Conservation (phyloP, 2,329 filamentous ascomycete species). For the Botrytis sinoallii region DNA sequence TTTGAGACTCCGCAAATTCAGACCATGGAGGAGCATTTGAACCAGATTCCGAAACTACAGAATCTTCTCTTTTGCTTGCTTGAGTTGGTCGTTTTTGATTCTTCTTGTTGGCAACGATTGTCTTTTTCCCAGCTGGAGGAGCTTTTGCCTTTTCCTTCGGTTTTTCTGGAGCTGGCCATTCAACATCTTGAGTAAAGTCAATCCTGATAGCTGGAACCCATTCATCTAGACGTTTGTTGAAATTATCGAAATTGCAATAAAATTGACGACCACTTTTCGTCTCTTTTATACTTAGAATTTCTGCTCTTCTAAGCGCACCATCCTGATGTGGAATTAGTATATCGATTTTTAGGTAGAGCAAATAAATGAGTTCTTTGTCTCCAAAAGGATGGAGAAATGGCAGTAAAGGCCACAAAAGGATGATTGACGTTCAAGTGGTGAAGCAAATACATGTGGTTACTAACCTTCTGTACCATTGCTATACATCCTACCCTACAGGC, state of each 20-base stretch:
- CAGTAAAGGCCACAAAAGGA: not conserved
- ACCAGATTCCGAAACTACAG: conserved; percentile 35
- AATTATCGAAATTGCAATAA: conserved; percentile 38
- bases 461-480: conserved; percentile 39
- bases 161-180: conserved; percentile 85
- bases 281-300: conserved; percentile 92
- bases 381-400: not conserved
- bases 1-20: conserved; percentile 35
- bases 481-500: conserved; percentile 37
- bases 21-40: conserved; percentile 35
- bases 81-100: conserved; percentile 41
- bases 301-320: conserved; percentile 82
- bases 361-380: not conserved
- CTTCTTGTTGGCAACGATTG: conserved; percentile 39
- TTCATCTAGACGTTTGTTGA: conserved; percentile 50
- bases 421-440: not conserved
- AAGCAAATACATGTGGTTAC: conserved; percentile 17
- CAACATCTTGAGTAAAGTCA: conserved; percentile 84
- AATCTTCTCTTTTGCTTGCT: conserved; percentile 35
- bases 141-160: conserved; percentile 75
- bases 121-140: conserved; percentile 46
- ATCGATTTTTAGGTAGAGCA: conserved; percentile 25
- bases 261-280: conserved; percentile 71
- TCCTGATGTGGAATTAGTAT: conserved; percentile 50
- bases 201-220: conserved; percentile 84